phyloP scores from a whole-genome alignment of 2,329 filamentous ascomycete genomes.

The Exophiala dermatitidis region DNA sequence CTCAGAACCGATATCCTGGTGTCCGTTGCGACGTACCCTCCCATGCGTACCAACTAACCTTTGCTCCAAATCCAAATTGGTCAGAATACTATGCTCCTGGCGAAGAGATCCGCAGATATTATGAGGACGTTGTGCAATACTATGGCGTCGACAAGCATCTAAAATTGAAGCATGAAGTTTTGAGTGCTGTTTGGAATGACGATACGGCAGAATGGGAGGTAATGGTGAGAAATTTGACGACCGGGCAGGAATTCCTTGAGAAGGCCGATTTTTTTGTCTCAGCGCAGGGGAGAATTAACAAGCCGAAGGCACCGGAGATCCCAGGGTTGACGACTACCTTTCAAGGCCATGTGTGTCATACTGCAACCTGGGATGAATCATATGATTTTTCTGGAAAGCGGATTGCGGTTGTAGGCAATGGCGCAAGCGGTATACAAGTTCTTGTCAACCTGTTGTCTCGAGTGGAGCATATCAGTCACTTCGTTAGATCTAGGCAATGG shows the following conservation, averaged over 20 bases:
- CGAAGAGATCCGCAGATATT: constrained; percentile 13
- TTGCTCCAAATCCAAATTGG: constrained; percentile 15
- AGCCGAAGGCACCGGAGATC: constrained; percentile 24
- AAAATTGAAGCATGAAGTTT: background rate
- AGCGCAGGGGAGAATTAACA: background rate
- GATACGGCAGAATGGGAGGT: background rate
- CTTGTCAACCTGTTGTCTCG: constrained; percentile 36
- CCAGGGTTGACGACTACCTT: constrained; percentile 26
- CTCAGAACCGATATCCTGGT: constrained; percentile 23
- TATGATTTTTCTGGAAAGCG: constrained; percentile 41
- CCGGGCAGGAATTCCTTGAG: background rate
- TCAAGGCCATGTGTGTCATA: constrained; percentile 34
- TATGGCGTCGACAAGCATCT: constrained; percentile 35
- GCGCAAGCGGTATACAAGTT: constrained; percentile 28
- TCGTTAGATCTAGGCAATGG: constrained; percentile 26
- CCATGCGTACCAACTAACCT: constrained; percentile 13
- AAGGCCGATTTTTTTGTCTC: background rate
- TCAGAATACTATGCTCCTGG: constrained; percentile 5
- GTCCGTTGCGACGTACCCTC: constrained; percentile 17
- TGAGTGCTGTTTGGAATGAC: background rate
- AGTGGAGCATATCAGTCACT: constrained; percentile 28
- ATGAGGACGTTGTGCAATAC: constrained; percentile 4
- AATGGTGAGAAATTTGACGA: background rate
- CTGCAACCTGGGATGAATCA: constrained; percentile 33
- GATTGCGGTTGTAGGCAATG: constrained; percentile 29